Evolutionary conservation across 176 grass and related monocot genomes (phyloP).

Genomic region (Oryza punctata): DNA sequence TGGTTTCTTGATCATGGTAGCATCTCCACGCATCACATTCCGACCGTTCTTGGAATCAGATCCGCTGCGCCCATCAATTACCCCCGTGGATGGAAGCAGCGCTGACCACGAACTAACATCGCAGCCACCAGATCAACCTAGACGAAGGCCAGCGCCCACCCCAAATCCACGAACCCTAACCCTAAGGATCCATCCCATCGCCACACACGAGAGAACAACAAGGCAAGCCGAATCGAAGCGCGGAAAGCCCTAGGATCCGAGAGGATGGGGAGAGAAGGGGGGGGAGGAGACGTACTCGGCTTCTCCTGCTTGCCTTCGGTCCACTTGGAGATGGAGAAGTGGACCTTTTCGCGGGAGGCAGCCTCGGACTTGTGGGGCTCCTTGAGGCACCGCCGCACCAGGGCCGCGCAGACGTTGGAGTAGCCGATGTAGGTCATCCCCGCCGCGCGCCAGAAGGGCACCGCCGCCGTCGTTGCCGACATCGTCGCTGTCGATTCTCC

Average conservation of each 20-base stretch:
- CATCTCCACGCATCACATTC: not conserved
- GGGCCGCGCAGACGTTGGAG: slow-evolving; percentile 96
- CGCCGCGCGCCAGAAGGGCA: slow-evolving; percentile 85
- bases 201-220: not conserved
- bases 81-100: not conserved
- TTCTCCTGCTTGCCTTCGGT: slow-evolving; percentile 75
- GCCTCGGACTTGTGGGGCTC: slow-evolving; percentile 77
- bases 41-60: not conserved
- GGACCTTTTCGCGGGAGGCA: slow-evolving; percentile 84
- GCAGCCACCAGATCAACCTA: not conserved
- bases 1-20: not conserved
- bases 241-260: not conserved
- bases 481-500: slow-evolving; percentile 7
- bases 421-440: slow-evolving; percentile 98
- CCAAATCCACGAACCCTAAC: slow-evolving; percentile 36
- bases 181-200: slow-evolving; percentile 29
- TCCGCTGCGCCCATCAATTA: not conserved
- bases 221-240: not conserved
- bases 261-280: not conserved
- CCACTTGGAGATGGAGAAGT: slow-evolving; percentile 95
- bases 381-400: slow-evolving; percentile 91
- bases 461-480: slow-evolving; percentile 69
- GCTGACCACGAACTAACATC: not conserved
- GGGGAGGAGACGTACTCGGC: slow-evolving; percentile 43
- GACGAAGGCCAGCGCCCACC: not conserved